A percentile compares a stretch with the other conserved stretches of the same genome.
Evolutionary conservation across 129 eudicot species (phyloP).

Genomic region (Kitagawia praeruptora): DNA sequence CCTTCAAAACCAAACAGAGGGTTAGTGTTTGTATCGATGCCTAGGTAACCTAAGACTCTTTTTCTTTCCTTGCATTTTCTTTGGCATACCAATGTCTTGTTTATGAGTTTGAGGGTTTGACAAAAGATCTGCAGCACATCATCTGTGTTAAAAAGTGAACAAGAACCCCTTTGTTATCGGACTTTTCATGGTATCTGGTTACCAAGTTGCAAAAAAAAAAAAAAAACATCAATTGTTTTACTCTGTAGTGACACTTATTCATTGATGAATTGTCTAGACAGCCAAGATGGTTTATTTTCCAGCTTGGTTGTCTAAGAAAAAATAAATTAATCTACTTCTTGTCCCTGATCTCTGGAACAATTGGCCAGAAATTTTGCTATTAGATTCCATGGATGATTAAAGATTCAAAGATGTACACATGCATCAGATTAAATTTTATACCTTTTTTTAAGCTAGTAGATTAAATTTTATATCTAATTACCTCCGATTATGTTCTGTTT

Average conservation of each 20-base stretch:
- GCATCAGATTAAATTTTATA: not conserved
- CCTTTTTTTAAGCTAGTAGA: too few species aligned
- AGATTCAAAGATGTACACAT: not conserved
- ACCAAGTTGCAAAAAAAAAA: not conserved
- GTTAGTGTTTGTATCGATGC: not conserved
- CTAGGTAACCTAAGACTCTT: not conserved
- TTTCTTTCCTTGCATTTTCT: not conserved
- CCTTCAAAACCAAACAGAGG: too few species aligned
- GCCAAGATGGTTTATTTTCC: not conserved
- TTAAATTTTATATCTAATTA: too few species aligned
- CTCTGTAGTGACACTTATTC: not conserved
- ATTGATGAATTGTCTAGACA: not conserved
- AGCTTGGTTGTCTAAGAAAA: not conserved
- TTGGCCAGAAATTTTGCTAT: not conserved
- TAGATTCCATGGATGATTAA: not conserved
- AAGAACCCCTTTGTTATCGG: not conserved
- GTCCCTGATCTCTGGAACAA: constrained; percentile 7
- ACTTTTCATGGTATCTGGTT: not conserved
- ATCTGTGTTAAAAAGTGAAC: not conserved
- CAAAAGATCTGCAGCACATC: not conserved
- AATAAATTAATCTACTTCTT: not conserved
- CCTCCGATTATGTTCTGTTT: too few species aligned
- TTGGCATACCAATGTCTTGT: not conserved
- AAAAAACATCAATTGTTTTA: not conserved
- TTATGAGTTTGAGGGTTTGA: not conserved